Evolutionary conservation across 2,329 filamentous ascomycete genomes (phyloP).

Genomic region (Pseudopyrenochaeta lycopersici): DNA sequence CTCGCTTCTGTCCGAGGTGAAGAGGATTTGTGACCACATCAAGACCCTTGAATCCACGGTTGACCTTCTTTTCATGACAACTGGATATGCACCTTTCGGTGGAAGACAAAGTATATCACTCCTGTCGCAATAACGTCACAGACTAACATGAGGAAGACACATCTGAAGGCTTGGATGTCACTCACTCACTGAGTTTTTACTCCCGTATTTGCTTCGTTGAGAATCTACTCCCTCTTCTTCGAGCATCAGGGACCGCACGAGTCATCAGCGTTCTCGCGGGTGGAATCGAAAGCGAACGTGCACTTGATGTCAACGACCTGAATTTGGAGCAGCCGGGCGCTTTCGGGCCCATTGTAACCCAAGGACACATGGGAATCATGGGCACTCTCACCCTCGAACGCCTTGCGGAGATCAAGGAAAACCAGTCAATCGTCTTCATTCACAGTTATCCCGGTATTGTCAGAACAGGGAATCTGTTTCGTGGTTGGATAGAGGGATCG

Average conservation of each 20-base stretch:
- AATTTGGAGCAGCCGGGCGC: constrained; percentile 45
- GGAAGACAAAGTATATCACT: constrained; percentile 39
- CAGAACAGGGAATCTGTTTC: constrained; percentile 43
- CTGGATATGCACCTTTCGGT: constrained; percentile 57
- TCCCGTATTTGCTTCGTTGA: constrained; percentile 54
- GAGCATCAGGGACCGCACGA: constrained; percentile 11
- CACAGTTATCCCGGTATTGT: constrained; percentile 50
- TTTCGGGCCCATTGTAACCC: constrained; percentile 40
- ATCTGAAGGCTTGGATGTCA: constrained; percentile 55
- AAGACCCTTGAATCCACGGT: constrained; percentile 49
- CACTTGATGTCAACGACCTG: constrained; percentile 46
- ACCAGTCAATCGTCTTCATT: constrained; percentile 46
- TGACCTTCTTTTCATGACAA: constrained; percentile 57
- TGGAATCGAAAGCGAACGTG: constrained; percentile 38
- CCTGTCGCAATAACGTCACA: background rate
- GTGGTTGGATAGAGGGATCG: constrained; percentile 22
- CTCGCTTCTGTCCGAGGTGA: constrained; percentile 56
- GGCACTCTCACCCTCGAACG: constrained; percentile 45
- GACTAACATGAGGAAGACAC: constrained; percentile 12
- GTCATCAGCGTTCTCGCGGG: constrained; percentile 49
- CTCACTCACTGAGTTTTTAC: constrained; percentile 55
- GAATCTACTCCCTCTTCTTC: constrained; percentile 54
- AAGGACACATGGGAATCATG: constrained; percentile 37
- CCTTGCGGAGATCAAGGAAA: constrained; percentile 38
- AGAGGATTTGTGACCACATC: constrained; percentile 52